Conservation (phyloP, 768 basidiomycete genomes). For the Tylopilus vinaceipallidus region DNA sequence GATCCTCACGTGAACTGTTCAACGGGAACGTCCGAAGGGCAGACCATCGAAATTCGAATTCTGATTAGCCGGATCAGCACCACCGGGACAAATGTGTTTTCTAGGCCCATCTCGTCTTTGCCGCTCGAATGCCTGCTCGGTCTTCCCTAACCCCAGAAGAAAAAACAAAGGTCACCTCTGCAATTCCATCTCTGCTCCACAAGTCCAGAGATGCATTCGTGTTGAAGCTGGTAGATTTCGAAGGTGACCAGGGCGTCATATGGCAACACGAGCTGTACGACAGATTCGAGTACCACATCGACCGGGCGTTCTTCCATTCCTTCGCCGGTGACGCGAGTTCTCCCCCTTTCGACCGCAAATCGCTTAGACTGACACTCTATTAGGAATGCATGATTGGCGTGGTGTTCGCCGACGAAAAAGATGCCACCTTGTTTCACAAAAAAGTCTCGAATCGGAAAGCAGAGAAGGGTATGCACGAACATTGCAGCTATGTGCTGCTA, state of each 20-base stretch:
- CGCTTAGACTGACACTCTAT: background rate
- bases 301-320: slow-evolving; percentile 88
- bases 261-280: slow-evolving; percentile 94
- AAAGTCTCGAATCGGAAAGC: slow-evolving; percentile 73
- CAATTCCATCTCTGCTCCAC: too few relatives aligned
- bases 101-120: too few relatives aligned
- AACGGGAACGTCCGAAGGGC: too few relatives aligned
- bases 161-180: too few relatives aligned
- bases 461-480: slow-evolving; percentile 45
- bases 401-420: slow-evolving; percentile 83
- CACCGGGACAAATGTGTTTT: too few relatives aligned
- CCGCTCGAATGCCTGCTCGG: too few relatives aligned
- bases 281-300: slow-evolving; percentile 75
- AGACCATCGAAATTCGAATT: too few relatives aligned
- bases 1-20: too few relatives aligned
- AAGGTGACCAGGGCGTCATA: slow-evolving; percentile 80
- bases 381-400: slow-evolving; percentile 91
- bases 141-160: too few relatives aligned
- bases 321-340: slow-evolving; percentile 88
- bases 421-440: slow-evolving; percentile 84
- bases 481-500: background rate
- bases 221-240: slow-evolving; percentile 67
- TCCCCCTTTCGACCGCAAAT: background rate
- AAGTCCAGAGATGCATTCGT: too few relatives aligned
- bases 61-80: too few relatives aligned